Conservation (phyloP, 2,329 filamentous ascomycete genomes). For the Paraphoma sp. region DNA sequence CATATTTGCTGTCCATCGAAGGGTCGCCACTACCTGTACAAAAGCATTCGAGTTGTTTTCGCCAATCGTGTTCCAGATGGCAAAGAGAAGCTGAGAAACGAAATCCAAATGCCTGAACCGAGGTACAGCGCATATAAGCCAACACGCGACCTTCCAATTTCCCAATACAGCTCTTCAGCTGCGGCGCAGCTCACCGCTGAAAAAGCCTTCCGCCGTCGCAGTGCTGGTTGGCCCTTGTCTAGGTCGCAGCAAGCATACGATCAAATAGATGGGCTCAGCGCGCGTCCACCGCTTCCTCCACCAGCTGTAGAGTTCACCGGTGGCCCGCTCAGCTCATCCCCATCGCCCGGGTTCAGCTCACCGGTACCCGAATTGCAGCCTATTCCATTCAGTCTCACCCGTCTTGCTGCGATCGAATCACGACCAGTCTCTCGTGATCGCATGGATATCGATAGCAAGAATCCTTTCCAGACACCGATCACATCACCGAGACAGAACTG, state of each 20-base stretch:
- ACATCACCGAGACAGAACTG: constrained; percentile 25
- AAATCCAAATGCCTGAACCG: constrained; percentile 88
- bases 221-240: constrained; percentile 37
- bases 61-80: constrained; percentile 95
- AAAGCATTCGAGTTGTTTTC: constrained; percentile 91
- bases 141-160: constrained; percentile 48
- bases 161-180: constrained; percentile 27
- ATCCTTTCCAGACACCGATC: constrained; percentile 30
- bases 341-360: constrained; percentile 27
- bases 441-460: constrained; percentile 39
- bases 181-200: constrained; percentile 32
- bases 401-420: constrained; percentile 35
- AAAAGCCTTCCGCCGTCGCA: constrained; percentile 38
- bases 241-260: constrained; percentile 37
- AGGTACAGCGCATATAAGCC: constrained; percentile 85
- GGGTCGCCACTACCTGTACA: constrained; percentile 88
- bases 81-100: constrained; percentile 89
- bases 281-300: constrained; percentile 38
- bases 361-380: constrained; percentile 53
- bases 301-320: constrained; percentile 42
- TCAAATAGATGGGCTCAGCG: constrained; percentile 28
- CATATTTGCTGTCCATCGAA: constrained; percentile 89
- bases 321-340: constrained; percentile 29
- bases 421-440: constrained; percentile 39
- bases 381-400: constrained; percentile 58